These are phyloP conservation scores for Monosporascus sp. DNA, from an alignment of 2,329 filamentous ascomycete genomes.

Conservation along the genomic window DNA sequence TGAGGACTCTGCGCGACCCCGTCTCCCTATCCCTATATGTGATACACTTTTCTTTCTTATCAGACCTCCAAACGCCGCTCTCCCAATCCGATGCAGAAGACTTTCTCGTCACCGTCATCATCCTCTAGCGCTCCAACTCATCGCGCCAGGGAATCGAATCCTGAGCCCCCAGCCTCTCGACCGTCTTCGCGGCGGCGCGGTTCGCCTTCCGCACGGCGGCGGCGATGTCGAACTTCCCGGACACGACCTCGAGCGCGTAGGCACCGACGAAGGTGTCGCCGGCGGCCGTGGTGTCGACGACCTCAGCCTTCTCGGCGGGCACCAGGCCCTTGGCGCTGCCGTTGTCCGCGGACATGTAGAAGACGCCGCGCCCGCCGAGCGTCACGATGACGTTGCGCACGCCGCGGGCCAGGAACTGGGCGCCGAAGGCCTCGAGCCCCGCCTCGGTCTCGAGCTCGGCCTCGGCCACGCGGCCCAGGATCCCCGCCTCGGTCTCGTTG, in stretches of 20 bases:
- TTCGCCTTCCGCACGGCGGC: constrained; percentile 57
- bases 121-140: constrained; percentile 25
- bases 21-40: neutral
- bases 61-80: neutral
- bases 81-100: neutral
- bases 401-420: constrained; percentile 61
- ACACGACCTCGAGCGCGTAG: constrained; percentile 71
- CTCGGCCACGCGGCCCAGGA: constrained; percentile 56
- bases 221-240: constrained; percentile 45
- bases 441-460: constrained; percentile 41
- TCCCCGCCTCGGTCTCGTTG: constrained; percentile 83
- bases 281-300: constrained; percentile 90
- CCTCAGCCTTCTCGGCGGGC: constrained; percentile 61
- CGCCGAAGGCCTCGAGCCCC: constrained; percentile 43
- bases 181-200: constrained; percentile 58
- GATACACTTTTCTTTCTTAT: neutral
- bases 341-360: constrained; percentile 48
- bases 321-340: constrained; percentile 41
- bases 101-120: neutral
- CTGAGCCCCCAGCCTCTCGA: constrained; percentile 60
- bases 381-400: constrained; percentile 79
- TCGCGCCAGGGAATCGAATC: constrained; percentile 62
- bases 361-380: constrained; percentile 74
- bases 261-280: constrained; percentile 92
- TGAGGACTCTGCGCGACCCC: no score